Evolutionary conservation across 257 asterid species (phyloP).

Genomic region (Handroanthus guayacan): DNA sequence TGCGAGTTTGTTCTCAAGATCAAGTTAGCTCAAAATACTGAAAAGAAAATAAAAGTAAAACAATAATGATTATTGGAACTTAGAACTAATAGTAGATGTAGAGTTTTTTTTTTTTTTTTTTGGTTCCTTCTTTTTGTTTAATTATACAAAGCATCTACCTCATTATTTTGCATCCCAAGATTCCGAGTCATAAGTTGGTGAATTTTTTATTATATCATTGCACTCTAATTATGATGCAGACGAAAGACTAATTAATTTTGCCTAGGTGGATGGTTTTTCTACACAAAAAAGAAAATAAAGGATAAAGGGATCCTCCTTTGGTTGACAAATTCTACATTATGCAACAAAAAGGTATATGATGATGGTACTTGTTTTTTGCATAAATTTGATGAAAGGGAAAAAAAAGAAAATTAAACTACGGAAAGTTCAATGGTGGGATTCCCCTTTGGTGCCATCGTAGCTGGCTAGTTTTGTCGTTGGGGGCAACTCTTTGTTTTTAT

Average conservation of each 20-base stretch:
- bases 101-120: too few species aligned
- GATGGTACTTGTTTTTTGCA: not conserved
- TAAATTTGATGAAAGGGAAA: not conserved
- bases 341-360: constrained; percentile 19
- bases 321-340: constrained; percentile 39
- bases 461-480: constrained; percentile 72
- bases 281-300: constrained; percentile 14
- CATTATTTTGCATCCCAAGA: too few species aligned
- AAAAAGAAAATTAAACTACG: not conserved
- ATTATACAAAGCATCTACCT: too few species aligned
- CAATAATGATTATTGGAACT: too few species aligned
- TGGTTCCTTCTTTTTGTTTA: too few species aligned
- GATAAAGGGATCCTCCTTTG: constrained; percentile 37
- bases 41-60: too few species aligned
- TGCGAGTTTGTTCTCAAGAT: too few species aligned
- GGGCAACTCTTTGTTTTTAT: constrained; percentile 42
- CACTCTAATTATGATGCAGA: too few species aligned
- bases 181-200: too few species aligned
- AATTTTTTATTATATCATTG: too few species aligned
- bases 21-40: too few species aligned
- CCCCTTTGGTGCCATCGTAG: constrained; percentile 60
- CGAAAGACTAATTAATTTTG: constrained; percentile 22
- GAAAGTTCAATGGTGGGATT: constrained; percentile 44
- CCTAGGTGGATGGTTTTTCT: not conserved
- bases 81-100: too few species aligned